These are phyloP conservation scores for Aspergillus terreus DNA, from an alignment of 2,329 filamentous ascomycete species.

Conservation along the genomic window DNA sequence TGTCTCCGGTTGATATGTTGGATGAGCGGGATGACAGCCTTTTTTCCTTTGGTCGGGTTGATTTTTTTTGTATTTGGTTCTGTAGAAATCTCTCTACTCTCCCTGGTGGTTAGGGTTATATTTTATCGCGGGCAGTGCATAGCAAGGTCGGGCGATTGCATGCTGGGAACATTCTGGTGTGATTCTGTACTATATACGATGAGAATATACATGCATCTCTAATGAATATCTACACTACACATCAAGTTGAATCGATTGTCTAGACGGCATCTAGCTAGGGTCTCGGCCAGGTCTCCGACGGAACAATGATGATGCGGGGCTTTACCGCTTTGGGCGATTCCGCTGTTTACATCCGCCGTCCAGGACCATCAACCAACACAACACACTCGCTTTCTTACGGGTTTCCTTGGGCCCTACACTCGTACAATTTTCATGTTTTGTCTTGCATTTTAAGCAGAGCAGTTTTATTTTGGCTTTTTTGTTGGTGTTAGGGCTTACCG, in stretches of 20 bases:
- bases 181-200: constrained; percentile 14
- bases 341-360: constrained; percentile 28
- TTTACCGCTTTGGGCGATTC: constrained; percentile 17
- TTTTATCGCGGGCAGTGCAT: constrained; percentile 26
- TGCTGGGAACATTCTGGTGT: constrained; percentile 18
- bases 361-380: constrained; percentile 4
- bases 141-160: constrained; percentile 27
- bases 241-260: too few relatives aligned
- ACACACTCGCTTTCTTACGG: neutral
- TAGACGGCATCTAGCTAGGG: neutral
- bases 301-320: constrained; percentile 2
- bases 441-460: neutral
- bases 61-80: constrained; percentile 18
- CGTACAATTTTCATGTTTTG: too few relatives aligned
- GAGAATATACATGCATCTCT: neutral
- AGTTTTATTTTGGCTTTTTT: neutral
- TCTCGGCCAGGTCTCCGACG: neutral
- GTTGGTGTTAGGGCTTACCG: neutral
- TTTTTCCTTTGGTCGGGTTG: constrained; percentile 13
- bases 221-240: too few relatives aligned
- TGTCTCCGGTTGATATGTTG: constrained; percentile 22
- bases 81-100: constrained; percentile 39
- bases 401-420: too few relatives aligned
- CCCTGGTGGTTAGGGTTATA: constrained; percentile 13
- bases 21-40: constrained; percentile 27